Evolutionary conservation across 257 asterid genomes (phyloP).

Genomic region (Solanum pimpinellifolium): DNA sequence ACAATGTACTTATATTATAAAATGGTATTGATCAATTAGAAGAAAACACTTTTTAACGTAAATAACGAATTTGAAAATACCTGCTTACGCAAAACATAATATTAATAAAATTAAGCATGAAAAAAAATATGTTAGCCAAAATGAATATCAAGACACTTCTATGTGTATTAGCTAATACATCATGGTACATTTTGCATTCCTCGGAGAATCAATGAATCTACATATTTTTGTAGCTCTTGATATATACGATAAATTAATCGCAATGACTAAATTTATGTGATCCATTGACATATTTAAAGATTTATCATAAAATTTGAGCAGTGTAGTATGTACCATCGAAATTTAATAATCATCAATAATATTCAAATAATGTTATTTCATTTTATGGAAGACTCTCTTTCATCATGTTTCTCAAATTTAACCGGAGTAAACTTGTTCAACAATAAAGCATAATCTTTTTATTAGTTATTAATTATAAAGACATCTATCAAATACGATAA

Average conservation of each 20-base stretch:
- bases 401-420: conserved; percentile 44
- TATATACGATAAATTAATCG: conserved; percentile 30
- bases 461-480: too few relatives aligned
- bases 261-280: conserved; percentile 20
- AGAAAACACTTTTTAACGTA: background rate
- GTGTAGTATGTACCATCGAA: conserved; percentile 23
- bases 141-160: conserved; percentile 32
- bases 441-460: background rate
- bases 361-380: conserved; percentile 41
- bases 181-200: conserved; percentile 35
- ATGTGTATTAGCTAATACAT: conserved; percentile 13
- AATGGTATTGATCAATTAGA: background rate
- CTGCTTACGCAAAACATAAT: background rate
- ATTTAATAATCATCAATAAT: conserved; percentile 28
- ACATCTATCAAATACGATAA: too few relatives aligned
- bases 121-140: conserved; percentile 22
- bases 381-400: conserved; percentile 32
- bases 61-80: background rate
- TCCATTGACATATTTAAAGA: conserved; percentile 18
- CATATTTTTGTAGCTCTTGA: conserved; percentile 22
- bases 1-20: background rate
- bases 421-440: conserved; percentile 32
- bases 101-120: background rate
- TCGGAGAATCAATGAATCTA: conserved; percentile 27
- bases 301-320: conserved; percentile 35